A percentile compares a stretch with the other conserved stretches of the same genome.
Evolutionary conservation across 306 rosid genomes (phyloP).

Genomic region (Dicorynia guianensis): DNA sequence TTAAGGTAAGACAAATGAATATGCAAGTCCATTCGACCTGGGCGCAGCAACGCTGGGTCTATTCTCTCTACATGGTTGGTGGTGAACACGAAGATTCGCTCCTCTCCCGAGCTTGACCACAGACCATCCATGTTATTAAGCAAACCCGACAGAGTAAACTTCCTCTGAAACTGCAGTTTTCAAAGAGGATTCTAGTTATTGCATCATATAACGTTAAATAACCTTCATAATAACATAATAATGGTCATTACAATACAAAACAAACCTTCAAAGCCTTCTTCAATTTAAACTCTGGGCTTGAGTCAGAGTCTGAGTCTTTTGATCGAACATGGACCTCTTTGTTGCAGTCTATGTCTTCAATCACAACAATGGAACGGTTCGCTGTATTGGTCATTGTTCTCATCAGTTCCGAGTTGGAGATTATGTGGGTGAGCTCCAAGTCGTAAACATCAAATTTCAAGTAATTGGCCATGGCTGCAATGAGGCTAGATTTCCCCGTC

Average conservation of each 20-base stretch:
- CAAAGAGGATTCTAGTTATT: not conserved
- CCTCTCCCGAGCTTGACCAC: conserved; percentile 74
- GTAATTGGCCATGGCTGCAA: conserved; percentile 51
- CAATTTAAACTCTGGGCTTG: not conserved
- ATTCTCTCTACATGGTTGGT: conserved; percentile 63
- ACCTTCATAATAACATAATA: no score
- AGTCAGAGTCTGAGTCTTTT: not conserved
- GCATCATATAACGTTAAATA: no score
- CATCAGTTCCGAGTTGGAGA: not conserved
- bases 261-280: conserved; percentile 5
- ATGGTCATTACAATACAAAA: not conserved
- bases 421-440: conserved; percentile 40
- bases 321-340: not conserved
- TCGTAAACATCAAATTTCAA: conserved; percentile 53
- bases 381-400: not conserved
- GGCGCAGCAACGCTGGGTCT: conserved; percentile 61
- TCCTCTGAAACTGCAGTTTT: not conserved
- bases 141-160: conserved; percentile 52
- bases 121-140: conserved; percentile 66
- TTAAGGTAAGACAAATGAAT: conserved; percentile 62
- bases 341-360: conserved; percentile 23
- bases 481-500: conserved; percentile 54
- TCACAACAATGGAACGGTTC: conserved; percentile 3
- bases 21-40: conserved; percentile 75
- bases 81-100: conserved; percentile 66